Evolutionary conservation across 805 yeast species (phyloP), one percentile per base, ranked within the genome.

Genomic region (Debaryomyces castellii): DNA sequence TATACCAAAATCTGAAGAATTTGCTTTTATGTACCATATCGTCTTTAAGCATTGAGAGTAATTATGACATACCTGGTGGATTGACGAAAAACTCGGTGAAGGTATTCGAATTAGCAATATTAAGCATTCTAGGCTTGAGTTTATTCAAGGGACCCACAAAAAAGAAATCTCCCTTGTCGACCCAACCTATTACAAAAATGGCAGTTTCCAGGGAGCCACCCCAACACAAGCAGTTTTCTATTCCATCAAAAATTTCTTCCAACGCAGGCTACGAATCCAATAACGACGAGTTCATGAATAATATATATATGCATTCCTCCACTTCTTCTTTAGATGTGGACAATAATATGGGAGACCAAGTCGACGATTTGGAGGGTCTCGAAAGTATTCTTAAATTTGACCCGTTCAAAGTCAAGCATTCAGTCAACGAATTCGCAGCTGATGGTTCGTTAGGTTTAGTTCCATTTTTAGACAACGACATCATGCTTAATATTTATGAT

Each of bases 401-500:
- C 47, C 74, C 74, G 10, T 68, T 69, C 47, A 64, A 66, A 36
- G 64, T 63, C 30, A 61, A 57, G 36, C 37, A 59, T 27, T 44
- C 64, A 63, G 57, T 57, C 49, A 53, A 62, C 45, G 89, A 84
- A 47, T 85, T 83, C 61, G 87, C 85, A n/a, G 89, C 89, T 2
- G 94, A 87, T 65, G 92, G 89, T 1, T 87, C 92, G 0, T 65
- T 86, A 34, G 92, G 92, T 1, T 66, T 87, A 44, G 89, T 87
- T 1, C 86, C 86, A 8, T 75, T 85, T 54, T 63, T 86, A 46
- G 85, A 80, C 44, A 37, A 23, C 16, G 28, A 37, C n/a, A 16
- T 37, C 7, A 37, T 37, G 40, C 28, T 37, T 22, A 69, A 35
- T 21, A 35, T 35, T 9, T 35, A 33, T 18, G n/a, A 18, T 21